Evolutionary conservation across 345 rosid species (phyloP).

Genomic region (Pelargonium nanum): DNA sequence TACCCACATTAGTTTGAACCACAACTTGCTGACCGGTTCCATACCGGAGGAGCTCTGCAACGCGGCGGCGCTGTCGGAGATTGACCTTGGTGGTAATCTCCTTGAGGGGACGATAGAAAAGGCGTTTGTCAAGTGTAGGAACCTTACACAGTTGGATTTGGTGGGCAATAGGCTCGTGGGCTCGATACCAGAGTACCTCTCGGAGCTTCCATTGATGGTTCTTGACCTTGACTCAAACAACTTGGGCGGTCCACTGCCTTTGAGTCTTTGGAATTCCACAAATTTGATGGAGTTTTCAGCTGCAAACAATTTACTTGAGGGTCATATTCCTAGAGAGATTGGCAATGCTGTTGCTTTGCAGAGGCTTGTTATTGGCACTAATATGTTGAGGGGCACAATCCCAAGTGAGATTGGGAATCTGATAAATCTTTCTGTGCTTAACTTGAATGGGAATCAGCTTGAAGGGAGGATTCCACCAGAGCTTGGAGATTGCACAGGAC

Average conservation of each 20-base stretch:
- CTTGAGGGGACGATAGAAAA: conserved; percentile 48
- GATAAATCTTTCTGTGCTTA: conserved; percentile 46
- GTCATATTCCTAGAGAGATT: conserved; percentile 44
- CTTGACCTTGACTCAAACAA: conserved; percentile 69
- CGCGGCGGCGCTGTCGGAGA: conserved; percentile 41
- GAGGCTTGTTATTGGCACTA: conserved; percentile 57
- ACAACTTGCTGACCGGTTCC: conserved; percentile 46
- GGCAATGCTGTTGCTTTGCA: conserved; percentile 49
- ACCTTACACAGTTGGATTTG: conserved; percentile 52
- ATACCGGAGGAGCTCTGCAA: conserved; percentile 67
- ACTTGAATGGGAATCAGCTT: conserved; percentile 63
- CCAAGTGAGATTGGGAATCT: conserved; percentile 73
- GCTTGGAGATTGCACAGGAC: conserved; percentile 53
- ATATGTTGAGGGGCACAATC: conserved; percentile 40
- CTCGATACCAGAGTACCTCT: conserved; percentile 46
- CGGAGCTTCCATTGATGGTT: conserved; percentile 59
- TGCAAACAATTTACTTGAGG: conserved; percentile 47
- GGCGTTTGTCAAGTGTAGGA: conserved; percentile 44
- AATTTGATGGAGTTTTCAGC: conserved; percentile 72
- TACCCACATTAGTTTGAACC: conserved; percentile 44
- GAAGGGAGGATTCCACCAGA: conserved; percentile 52
- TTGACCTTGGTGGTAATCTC: conserved; percentile 49
- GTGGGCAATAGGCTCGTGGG: conserved; percentile 49
- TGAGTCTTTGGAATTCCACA: conserved; percentile 47
- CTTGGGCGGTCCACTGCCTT: conserved; percentile 54